Percentiles rank a stretch among this genome's conserved stretches.
Conservation (phyloP, 73 alveolate genomes). For the Uronychia setigera region DNA sequence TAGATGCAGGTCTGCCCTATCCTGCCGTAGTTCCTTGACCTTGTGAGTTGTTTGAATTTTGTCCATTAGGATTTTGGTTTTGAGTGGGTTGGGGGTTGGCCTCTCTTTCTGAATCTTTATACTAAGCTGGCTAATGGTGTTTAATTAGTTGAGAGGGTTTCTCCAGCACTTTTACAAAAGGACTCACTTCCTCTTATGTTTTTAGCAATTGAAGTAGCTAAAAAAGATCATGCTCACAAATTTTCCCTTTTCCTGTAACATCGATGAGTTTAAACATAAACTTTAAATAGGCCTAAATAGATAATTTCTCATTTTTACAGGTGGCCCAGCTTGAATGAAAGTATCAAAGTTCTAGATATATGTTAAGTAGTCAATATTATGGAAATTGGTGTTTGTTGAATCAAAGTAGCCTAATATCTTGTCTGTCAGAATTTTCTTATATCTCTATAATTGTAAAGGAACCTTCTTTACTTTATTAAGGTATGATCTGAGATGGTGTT, state of each 20-base stretch:
- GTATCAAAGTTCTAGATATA: background rate
- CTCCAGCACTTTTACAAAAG: background rate
- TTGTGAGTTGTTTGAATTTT: no score
- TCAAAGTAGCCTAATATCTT: background rate
- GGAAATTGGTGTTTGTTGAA: background rate
- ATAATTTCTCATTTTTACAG: background rate
- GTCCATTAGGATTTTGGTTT: no score
- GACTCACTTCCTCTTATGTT: background rate
- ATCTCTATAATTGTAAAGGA: background rate
- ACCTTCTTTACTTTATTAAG: background rate
- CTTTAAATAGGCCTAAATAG: background rate
- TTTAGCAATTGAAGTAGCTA: background rate
- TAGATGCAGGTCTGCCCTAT: no score
- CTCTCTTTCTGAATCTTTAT: no score
- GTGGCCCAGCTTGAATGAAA: background rate
- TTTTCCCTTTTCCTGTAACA: background rate
- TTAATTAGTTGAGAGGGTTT: background rate
- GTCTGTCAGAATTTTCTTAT: constrained; percentile 3
- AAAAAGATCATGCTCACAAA: constrained; percentile 19
- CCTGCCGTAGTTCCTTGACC: no score
- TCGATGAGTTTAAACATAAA: constrained; percentile 12
- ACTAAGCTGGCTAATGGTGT: no score
- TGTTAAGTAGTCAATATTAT: background rate
- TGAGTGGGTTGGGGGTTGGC: no score
- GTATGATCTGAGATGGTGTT: background rate